Percentiles rank a stretch among this genome's conserved stretches.
These are phyloP conservation scores for Eucalyptus polyanthemos DNA, from an alignment of 345 rosid genomes.

Conservation along the genomic window DNA sequence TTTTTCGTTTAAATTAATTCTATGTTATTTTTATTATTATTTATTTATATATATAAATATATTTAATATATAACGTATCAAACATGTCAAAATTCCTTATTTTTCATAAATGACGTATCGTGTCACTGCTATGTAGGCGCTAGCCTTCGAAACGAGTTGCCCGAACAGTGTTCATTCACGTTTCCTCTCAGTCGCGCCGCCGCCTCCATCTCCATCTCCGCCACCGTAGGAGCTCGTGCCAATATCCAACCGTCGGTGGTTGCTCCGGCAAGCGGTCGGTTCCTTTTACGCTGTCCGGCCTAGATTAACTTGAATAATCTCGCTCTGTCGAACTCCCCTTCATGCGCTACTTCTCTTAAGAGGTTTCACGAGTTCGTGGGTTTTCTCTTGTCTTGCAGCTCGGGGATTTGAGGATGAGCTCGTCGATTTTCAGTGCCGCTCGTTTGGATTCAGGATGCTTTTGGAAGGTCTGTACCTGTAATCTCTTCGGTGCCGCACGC, in stretches of 20 bases:
- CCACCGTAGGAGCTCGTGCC: not conserved
- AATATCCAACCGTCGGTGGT: not conserved
- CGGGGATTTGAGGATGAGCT: not conserved
- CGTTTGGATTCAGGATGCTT: constrained; percentile 12
- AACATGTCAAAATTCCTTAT: rapidly evolving
- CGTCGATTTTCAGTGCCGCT: constrained; percentile 13
- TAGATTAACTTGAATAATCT: not conserved
- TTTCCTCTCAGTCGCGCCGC: not conserved
- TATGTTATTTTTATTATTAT: too few species aligned
- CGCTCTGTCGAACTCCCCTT: not conserved
- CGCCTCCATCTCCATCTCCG: not conserved
- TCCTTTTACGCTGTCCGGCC: not conserved
- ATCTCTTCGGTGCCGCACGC: not conserved
- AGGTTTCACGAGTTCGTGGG: not conserved
- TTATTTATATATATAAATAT: too few species aligned
- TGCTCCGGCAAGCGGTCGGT: not conserved
- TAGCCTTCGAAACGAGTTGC: not conserved
- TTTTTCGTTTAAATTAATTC: too few species aligned
- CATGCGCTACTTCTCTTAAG: not conserved
- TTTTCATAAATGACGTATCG: rapidly evolving
- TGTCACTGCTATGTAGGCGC: too few species aligned
- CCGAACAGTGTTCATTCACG: not conserved
- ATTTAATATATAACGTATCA: too few species aligned
- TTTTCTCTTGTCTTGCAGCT: not conserved
- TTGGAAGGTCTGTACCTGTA: constrained; percentile 25